Base-by-base conservation (phyloP, 345 rosid genomes). In the Melaleuca alternifolia region DNA sequence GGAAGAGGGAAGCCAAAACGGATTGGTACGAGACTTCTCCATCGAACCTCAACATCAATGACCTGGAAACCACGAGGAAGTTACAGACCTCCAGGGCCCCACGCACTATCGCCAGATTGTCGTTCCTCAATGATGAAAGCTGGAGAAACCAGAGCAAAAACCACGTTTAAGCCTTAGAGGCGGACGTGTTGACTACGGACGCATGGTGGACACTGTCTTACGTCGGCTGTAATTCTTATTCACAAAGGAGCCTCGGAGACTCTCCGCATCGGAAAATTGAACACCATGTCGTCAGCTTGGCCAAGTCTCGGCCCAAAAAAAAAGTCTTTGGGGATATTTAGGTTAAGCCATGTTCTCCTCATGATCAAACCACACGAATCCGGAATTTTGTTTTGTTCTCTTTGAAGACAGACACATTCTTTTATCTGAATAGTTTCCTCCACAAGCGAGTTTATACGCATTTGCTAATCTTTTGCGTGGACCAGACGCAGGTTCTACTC, bases 41-140 rank as follows among this genome's bases (percentile, higher is more conserved):
- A 79, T 41, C 50, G 54, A 61, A 87, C 61, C 50, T 30, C 90
- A 87, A 90, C 92, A 87, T 88, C 91, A 62, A 84, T 93, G 94
- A 91, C 92, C 65, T 90, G 92, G 90, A 85, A 91, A 76, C 90
- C 94, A 92, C 86, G 86, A 62, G 6, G 51, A 59, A 84, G n/a
- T 13, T 81, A 28, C 52, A 81, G 86, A 81, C 53, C 71, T 54
- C 62, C 50, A 41, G 33, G 33, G 11, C n/a, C 50, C 50, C 84
- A 14, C 81, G 81, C 48, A 3, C 18, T 23, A 23, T 52, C 26
- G 30, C 44, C 48, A 37, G 18, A 10, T 50, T 6, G 13, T 37
- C 81, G 2, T 37, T 37, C 5, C 48, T 18, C 81, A 71, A 71
- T 71, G 81, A 71, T 71, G 81, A 71, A 71, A 71, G 5, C 26